Base-by-base conservation (phyloP, 225 moss, liverwort and hornwort genomes). In the Physcomitrium patens region DNA sequence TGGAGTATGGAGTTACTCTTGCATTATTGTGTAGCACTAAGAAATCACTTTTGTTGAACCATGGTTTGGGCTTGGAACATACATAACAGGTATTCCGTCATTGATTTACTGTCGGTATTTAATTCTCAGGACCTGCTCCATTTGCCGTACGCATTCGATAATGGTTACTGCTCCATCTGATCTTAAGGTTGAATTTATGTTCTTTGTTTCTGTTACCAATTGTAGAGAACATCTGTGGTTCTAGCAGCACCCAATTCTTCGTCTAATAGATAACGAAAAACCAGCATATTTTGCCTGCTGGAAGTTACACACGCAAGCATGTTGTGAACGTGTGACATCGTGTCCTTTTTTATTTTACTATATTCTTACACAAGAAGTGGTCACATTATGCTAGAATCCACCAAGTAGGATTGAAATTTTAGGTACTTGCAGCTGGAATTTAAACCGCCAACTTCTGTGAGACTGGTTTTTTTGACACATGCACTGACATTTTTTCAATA, bases 21-120 rank as follows among this genome's bases (percentile, higher is more conserved):
- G 44, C 68, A 22, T 56, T 51, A 43, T 19, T 6, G 15, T n/a
- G 53, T 51, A n/a, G 61, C 17, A 58, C 31, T 46, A 60, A 52
- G 50, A 44, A 28, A 44, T 67, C 57, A 63, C 63, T 75, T 55
- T 49, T 59, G 67, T 51, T 67, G 44, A 58, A 27, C 52, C 15
- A 12, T 67, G 31, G 23, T 19, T 75, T 61, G 63, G 37, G 12
- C 31, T 57, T 22, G 48, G 58, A 56, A 43, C 62, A 45, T 65
- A 17, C 60, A 17, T 24, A n/a, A 22, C 60, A 71, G 44, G 20
- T 75, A 45, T 46, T 6, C 14, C 62, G 47, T 23, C 23, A 51
- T 67, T n/a, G 44, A n/a, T 16, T 31, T 45, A 45, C 58, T 55
- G 20, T 71, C 24, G 63, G 76, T 76, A 67, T 1, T 43, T 12